A percentile compares a stretch with the other conserved stretches of the same genome.
These are phyloP conservation scores for Sporisorium sorghi DNA, from an alignment of 1,284 basidiomycete genomes.

Conservation along the genomic window DNA sequence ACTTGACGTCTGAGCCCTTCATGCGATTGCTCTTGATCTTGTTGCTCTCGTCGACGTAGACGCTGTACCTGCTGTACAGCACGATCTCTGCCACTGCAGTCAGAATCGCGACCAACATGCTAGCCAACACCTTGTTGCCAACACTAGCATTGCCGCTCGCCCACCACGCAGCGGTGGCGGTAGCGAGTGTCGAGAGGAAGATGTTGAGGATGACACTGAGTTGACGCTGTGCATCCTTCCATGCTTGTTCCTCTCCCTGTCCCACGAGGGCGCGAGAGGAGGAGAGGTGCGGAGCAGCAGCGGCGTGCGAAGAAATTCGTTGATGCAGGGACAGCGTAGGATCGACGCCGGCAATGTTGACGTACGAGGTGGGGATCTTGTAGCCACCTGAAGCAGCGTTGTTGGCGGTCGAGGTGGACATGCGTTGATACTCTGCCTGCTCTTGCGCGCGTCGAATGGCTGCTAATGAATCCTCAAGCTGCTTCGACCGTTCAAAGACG, in stretches of 20 bases:
- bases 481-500: conserved; percentile 26
- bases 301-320: conserved; percentile 19
- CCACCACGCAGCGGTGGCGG: conserved; percentile 46
- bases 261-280: not conserved
- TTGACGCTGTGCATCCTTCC: conserved; percentile 34
- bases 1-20: conserved; percentile 36
- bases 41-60: conserved; percentile 35
- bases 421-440: conserved; percentile 39
- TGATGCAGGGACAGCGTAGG: conserved; percentile 28
- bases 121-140: conserved; percentile 27
- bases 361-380: conserved; percentile 28
- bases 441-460: conserved; percentile 39
- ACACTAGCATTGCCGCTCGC: conserved; percentile 26
- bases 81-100: conserved; percentile 41
- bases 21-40: conserved; percentile 17
- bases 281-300: not conserved
- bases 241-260: conserved; percentile 29
- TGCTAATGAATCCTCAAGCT: conserved; percentile 34
- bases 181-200: conserved; percentile 36
- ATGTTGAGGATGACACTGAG: conserved; percentile 49
- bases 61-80: conserved; percentile 41
- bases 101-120: conserved; percentile 31
- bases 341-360: conserved; percentile 43
- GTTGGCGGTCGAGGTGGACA: conserved; percentile 34
- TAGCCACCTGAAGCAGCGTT: conserved; percentile 5